Percentiles rank a stretch among this genome's conserved stretches.
Evolutionary conservation across 495 filamentous ascomycete genomes (phyloP).

Genomic region (Aspergillus steynii): DNA sequence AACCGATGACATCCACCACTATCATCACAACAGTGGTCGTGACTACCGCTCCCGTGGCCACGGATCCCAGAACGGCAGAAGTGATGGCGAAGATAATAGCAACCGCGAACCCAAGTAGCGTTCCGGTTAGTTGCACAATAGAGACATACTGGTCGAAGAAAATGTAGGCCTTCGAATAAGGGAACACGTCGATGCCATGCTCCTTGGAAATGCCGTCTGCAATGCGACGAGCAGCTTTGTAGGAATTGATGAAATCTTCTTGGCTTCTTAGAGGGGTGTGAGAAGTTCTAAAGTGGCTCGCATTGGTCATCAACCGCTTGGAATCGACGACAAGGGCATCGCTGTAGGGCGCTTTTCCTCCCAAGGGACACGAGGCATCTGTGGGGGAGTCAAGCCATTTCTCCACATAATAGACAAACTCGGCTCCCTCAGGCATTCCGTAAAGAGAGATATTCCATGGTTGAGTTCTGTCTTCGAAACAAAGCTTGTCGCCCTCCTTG

Average conservation of each 20-base stretch:
- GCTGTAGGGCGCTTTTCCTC: conserved; percentile 83
- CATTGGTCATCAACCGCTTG: conserved; percentile 60
- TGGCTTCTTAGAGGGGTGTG: conserved; percentile 86
- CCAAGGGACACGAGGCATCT: conserved; percentile 78
- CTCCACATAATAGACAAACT: conserved; percentile 81
- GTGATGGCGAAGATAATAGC: conserved; percentile 80
- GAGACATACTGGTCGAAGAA: conserved; percentile 97
- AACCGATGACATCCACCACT: conserved; percentile 89
- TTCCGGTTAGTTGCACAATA: conserved; percentile 75
- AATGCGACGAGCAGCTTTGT: conserved; percentile 88
- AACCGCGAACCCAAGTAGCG: conserved; percentile 78
- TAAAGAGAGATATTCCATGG: conserved; percentile 83
- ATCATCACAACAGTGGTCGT: conserved; percentile 88
- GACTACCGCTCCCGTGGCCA: conserved; percentile 78
- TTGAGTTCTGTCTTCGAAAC: conserved; percentile 74
- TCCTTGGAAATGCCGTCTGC: conserved; percentile 65
- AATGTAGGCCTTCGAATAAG: conserved; percentile 95
- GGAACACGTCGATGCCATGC: conserved; percentile 80
- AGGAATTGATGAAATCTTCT: conserved; percentile 89
- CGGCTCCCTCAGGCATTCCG: conserved; percentile 89
- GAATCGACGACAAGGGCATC: conserved; percentile 79
- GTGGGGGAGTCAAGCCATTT: conserved; percentile 84
- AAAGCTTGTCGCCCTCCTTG: conserved; percentile 61
- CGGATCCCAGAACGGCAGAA: conserved; percentile 76
- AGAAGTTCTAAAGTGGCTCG: conserved; percentile 87